phyloP scores from a whole-genome alignment of 768 basidiomycete genomes.

The Boletus reticuloceps region DNA sequence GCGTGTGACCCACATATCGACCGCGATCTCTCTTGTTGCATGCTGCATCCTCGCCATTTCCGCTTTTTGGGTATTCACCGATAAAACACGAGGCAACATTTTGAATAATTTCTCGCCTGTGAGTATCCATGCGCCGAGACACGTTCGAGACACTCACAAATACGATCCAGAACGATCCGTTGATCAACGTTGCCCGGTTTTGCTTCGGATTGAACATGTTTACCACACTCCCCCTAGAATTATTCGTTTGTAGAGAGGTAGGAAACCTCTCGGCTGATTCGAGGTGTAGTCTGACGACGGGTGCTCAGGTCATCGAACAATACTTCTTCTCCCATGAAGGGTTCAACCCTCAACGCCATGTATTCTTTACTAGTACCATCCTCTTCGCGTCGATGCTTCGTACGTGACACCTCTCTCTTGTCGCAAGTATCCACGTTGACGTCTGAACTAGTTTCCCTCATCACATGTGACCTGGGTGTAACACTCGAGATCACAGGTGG shows the following conservation, averaged over 20 bases:
- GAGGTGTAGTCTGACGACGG: conserved; percentile 4
- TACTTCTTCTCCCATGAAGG: conserved; percentile 90
- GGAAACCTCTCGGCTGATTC: not conserved
- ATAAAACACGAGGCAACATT: conserved; percentile 93
- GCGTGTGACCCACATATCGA: conserved; percentile 90
- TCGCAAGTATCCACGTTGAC: not conserved
- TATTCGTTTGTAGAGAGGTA: conserved; percentile 97
- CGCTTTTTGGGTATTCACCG: conserved; percentile 85
- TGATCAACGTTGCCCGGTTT: conserved; percentile 94
- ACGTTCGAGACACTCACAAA: conserved; percentile 2
- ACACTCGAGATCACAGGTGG: conserved; percentile 99
- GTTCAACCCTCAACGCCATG: conserved; percentile 79
- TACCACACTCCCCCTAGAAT: conserved; percentile 91
- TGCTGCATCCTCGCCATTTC: conserved; percentile 83
- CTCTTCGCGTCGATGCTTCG: conserved; percentile 80
- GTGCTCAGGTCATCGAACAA: conserved; percentile 81
- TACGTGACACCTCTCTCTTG: conserved; percentile 35
- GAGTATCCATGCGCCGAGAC: conserved; percentile 11
- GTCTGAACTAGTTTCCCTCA: conserved; percentile 66
- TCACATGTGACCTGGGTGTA: conserved; percentile 96
- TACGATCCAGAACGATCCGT: conserved; percentile 59
- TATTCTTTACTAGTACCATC: conserved; percentile 88
- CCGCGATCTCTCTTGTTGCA: conserved; percentile 76
- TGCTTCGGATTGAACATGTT: conserved; percentile 98
- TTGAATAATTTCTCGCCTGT: conserved; percentile 91